Evolutionary conservation across 495 filamentous ascomycete species (phyloP).

Genomic region (Talaromyces stipitatus): DNA sequence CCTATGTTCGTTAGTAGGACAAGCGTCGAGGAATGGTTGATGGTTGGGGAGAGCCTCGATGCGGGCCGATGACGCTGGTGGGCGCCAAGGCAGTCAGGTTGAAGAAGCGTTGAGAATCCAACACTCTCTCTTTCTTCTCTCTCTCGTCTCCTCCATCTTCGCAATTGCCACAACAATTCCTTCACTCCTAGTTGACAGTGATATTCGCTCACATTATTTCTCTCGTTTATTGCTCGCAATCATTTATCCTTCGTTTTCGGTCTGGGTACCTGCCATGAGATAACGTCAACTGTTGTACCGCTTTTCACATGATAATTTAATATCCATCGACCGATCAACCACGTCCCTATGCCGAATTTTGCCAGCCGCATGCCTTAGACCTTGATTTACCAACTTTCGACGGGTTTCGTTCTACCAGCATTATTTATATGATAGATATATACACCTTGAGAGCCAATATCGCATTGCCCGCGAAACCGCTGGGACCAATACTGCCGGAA

Average conservation of each 20-base stretch:
- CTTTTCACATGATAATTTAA: slow-evolving; percentile 5
- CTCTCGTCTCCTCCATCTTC: not conserved
- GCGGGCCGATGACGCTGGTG: slow-evolving; percentile 7
- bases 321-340: not conserved
- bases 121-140: not conserved
- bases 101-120: slow-evolving; percentile 9
- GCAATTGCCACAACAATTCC: not conserved
- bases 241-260: not conserved
- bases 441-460: not conserved
- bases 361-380: not conserved
- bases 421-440: slow-evolving; percentile 1
- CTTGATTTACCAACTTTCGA: not conserved
- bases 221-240: not conserved
- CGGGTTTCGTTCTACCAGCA: not conserved
- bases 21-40: not conserved
- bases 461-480: not conserved
- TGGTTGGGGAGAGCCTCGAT: not conserved
- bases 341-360: not conserved
- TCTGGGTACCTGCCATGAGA: not conserved
- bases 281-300: not conserved
- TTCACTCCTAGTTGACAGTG: not conserved
- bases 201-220: too few relatives aligned
- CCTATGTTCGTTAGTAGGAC: not conserved
- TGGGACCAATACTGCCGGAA: slow-evolving; percentile 28
- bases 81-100: not conserved